Base-by-base conservation (phyloP, 140 eudicot genomes). In the Oenanthe javanica region DNA sequence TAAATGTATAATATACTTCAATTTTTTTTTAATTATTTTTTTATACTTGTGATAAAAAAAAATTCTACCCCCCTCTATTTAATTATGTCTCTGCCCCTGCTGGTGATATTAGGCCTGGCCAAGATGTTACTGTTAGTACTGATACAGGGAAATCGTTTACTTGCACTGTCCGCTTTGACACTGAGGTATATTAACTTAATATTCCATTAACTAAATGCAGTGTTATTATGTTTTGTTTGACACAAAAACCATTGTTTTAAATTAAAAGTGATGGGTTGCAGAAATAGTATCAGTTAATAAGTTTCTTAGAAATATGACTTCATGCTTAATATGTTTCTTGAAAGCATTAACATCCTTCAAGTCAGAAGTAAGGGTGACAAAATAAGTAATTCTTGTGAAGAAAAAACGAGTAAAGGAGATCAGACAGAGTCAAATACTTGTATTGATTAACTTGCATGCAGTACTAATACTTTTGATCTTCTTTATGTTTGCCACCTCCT, bases 91-190 rank as follows among this genome's bases (percentile, higher is more conserved):
- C 36, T 31, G 36, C 36, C 36, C 36, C 36, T 31, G 36, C 36
- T 31, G 36, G 81, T n/a, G 98, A 92, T 76, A 92, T 94, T 82
- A 89, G 93, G 18, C 98, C 96, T 40, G 97, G 98, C 31, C 98
- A 94, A 85, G 98, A 94, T 84, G 87, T 94, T 81, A 87, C 86
- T n/a, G 40, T 45, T 11, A 42, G 19, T 43, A 21, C 77, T 46
- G 55, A 73, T 73, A 45, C 38, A 45, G 55, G 77, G 48, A 21
- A 73, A 73, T 43, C 55, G 21, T 73, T 73, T 50, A 73, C 77
- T 45, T 73, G 55, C 54, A 73, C 77, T 21, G 77, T 73, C 4
- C 55, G 77, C 54, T 73, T 73, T 73, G 77, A 21, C 77, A 73
- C 77, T 3, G 54, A 73, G 55, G 40, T 45, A 45, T 16, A 54